These are phyloP conservation scores for Raddia guianensis DNA, from an alignment of 176 grass and related monocot species.

Conservation along the genomic window DNA sequence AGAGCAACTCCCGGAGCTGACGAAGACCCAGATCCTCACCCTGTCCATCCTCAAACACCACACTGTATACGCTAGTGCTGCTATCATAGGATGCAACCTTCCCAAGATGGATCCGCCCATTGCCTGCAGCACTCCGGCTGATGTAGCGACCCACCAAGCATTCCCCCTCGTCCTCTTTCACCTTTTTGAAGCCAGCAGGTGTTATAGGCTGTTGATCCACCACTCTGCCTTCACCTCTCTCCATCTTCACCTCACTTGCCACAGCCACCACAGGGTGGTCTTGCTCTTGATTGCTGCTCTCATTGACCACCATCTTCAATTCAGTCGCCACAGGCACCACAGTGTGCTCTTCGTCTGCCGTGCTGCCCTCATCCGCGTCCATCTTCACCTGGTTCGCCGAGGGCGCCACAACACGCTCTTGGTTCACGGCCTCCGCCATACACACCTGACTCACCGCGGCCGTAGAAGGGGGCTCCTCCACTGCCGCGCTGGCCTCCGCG, in stretches of 20 bases:
- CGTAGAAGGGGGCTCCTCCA: not conserved
- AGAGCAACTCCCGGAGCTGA: constrained; percentile 48
- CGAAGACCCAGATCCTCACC: constrained; percentile 44
- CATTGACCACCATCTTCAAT: not conserved
- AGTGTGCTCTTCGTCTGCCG: not conserved
- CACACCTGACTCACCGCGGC: not conserved
- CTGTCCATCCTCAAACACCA: constrained; percentile 65
- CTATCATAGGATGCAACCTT: constrained; percentile 54
- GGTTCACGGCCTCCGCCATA: not conserved
- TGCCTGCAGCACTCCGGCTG: constrained; percentile 38
- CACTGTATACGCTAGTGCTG: constrained; percentile 14
- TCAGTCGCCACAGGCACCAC: not conserved
- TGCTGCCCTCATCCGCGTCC: not conserved
- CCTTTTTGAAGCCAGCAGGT: not conserved
- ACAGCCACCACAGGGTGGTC: not conserved
- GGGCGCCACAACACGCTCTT: not conserved
- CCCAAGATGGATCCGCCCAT: constrained; percentile 48
- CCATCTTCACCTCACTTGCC: not conserved
- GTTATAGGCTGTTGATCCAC: constrained; percentile 16
- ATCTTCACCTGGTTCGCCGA: not conserved
- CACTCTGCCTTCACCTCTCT: not conserved
- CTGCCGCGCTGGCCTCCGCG: not conserved
- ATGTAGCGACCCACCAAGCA: constrained; percentile 65
- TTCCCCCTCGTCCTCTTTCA: constrained; percentile 37
- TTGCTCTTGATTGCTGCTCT: not conserved